Evolutionary conservation across 768 basidiomycete species (phyloP), one percentile per base, ranked within the genome.

Genomic region (Coprinellus micaceus): DNA sequence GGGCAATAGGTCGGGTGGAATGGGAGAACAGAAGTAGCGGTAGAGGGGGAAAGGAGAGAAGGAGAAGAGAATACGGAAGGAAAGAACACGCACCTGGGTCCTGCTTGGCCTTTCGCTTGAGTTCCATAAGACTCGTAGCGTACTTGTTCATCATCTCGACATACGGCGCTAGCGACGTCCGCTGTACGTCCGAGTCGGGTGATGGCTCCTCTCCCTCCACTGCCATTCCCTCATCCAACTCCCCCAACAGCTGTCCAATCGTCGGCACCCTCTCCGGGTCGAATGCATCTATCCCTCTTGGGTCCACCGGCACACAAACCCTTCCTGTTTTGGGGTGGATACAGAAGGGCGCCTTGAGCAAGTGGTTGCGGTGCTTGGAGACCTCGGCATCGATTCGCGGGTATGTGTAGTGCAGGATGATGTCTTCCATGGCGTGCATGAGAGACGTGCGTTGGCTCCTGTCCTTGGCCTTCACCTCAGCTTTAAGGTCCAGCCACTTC

Each of bases 321-420:
- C 94, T 84, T 1, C 96, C 97, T 2, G 97, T 99, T 60, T 91
- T 91, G 0, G 97, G 97, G 70, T 99, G 97, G 0, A 98, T 77
- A 67, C 95, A 97, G 71, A 99, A 99, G 0, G 97, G 97, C 21
- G 93, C 89, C 72, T 99, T 99, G 53, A 99, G 82, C 74, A 99
- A 80, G 76, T 99, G 97, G 74, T 99, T 98, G 49, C 94, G 82
- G 66, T 95, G 92, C 66, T 98, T 96, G 2, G 94, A 95, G 26
- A 99, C 97, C 70, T 99, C 97, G 13, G 91, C 90, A 69, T 99
- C 97, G 53, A 99, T 82, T 12, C 97, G 85, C 1, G 96, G 96
- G 71, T 98, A 99, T 0, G 91, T 96, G 70, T 97, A 98, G 63
- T 93, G 89, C 12, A 99, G 75, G 46, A 97, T 77, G 57, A 98